Base-by-base conservation (phyloP, 352 stramenopile species). In the Phytophthora sp. region DNA sequence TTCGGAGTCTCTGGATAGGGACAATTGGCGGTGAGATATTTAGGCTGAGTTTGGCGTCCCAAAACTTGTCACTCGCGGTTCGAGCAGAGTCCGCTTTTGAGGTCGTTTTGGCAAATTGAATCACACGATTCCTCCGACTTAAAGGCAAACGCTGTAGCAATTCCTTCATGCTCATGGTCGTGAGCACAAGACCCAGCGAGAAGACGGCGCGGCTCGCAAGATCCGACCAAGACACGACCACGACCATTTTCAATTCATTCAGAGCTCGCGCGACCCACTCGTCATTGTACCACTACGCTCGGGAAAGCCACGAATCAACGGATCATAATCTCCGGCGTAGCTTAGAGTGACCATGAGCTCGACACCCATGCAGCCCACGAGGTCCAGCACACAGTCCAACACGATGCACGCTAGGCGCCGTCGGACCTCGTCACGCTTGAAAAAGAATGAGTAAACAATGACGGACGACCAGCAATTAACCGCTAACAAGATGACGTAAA, bases 401-500 rank as follows among this genome's bases (percentile, higher is more conserved):
- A 61, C 31, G 20, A 77, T 66, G 9, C 51, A 63, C 1, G 41
- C 39, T 13, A 74, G 63, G 3, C 65, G 64, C 47, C 42, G 57
- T 2, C 55, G 45, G 11, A 51, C 47, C 13, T 71, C 64, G 21
- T 68, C 38, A 11, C 27, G 35, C 11, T 51, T 63, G 24, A 63
- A 58, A 13, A 69, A 74, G 12, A 42, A 20, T 1, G 56, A 63
- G 42, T 73, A 61, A 0, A 74, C 50, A 7, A 74, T 50, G 1
- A 57, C 49, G 0, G 61, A 65, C 1, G 57, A 59, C 64, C 59
- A 77, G 39, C 64, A 77, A 13, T 77, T 77, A 1, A 69, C 6
- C 8, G 63, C 57, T 8, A 82, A 41, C 13, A 82, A 18, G n/a
- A 57, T 21, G 4, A 76, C 71, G 41, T 73, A 77, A 24, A 80